Base-by-base conservation (phyloP, 1,284 basidiomycete species). In the Wolfiporia cocos region DNA sequence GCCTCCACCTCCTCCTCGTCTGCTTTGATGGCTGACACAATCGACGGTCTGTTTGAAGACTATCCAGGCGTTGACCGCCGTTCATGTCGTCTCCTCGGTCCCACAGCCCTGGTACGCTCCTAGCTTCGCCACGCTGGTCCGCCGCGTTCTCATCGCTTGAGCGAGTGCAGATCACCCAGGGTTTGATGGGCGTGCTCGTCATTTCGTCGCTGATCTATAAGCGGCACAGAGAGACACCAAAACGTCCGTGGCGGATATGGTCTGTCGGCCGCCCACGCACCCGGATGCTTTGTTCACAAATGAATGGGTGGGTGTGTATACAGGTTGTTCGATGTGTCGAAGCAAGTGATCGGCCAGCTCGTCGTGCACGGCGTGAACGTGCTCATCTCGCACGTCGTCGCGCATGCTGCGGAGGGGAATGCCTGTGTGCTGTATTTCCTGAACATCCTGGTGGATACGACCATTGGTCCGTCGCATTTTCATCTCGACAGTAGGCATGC, bases 381-480 rank as follows among this genome's bases (percentile, higher is more conserved):
- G 17, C 66, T 94, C 30, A 81, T 92, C 46, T 89, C 86, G 24
- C 74, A 76, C 51, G 47, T 85, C n/a, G 74, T 76, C 30, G 90
- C 89, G 0, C 67, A 79, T 34, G 73, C 78, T 35, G 75, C 75
- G 2, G 69, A 80, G 14, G 76, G 77, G 38, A 94, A 95, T 60
- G 89, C 92, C 4, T 96, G 92, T 57, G 85, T 88, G 14, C 76
- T 83, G 47, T 97, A 98, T 67, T 96, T 97, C 61, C 78, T 97
- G 44, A 95, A 98, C 59, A 88, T 99, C 43, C 70, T 95, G 24
- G 73, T 98, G 48, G 95, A 99, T 65, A 97, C 94, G 15, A 97
- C 94, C 0, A 67, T 94, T 42, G 94, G 91, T 86, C 50, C 54
- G 78, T 62, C 12, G 17, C n/a, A n/a, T n/a, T n/a, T n/a, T n/a